These are phyloP conservation scores for Bretschneidera sinensis DNA, from an alignment of 345 rosid genomes.

Conservation along the genomic window DNA sequence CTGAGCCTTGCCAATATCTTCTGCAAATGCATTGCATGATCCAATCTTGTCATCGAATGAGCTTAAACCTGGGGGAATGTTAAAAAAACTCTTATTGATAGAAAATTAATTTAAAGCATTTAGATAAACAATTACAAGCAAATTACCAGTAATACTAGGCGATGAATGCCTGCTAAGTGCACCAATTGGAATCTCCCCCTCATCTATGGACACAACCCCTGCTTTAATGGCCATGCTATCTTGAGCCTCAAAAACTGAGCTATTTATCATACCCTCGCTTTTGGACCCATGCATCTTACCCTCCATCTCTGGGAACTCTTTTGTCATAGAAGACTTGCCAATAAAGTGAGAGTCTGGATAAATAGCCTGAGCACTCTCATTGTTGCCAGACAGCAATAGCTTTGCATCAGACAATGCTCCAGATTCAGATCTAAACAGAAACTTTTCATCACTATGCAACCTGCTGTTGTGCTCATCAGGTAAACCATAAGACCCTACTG, in stretches of 20 bases:
- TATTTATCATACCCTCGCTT: constrained; percentile 27
- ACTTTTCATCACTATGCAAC: constrained; percentile 27
- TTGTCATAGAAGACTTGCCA: constrained; percentile 21
- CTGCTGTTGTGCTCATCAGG: constrained; percentile 27
- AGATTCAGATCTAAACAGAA: constrained; percentile 32
- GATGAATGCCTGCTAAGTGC: constrained; percentile 36
- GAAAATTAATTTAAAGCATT: not conserved
- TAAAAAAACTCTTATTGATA: not conserved
- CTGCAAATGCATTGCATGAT: constrained; percentile 27
- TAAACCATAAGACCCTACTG: constrained; percentile 37
- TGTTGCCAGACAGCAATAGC: constrained; percentile 19
- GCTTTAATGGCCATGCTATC: constrained; percentile 32
- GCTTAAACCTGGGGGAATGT: constrained; percentile 23
- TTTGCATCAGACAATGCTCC: constrained; percentile 26
- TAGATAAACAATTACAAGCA: not conserved
- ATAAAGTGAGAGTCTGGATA: constrained; percentile 27
- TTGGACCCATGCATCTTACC: constrained; percentile 29
- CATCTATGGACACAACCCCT: constrained; percentile 25
- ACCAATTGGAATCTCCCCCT: constrained; percentile 24
- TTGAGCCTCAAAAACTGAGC: constrained; percentile 31
- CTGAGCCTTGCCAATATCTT: constrained; percentile 32
- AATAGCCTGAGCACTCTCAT: constrained; percentile 25
- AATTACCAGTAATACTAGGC: constrained; percentile 29
- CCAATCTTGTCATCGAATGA: constrained; percentile 35
- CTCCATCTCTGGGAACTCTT: constrained; percentile 30